phyloP scores from a whole-genome alignment of 2,329 filamentous ascomycete genomes.

The Laburnicola sp. region DNA sequence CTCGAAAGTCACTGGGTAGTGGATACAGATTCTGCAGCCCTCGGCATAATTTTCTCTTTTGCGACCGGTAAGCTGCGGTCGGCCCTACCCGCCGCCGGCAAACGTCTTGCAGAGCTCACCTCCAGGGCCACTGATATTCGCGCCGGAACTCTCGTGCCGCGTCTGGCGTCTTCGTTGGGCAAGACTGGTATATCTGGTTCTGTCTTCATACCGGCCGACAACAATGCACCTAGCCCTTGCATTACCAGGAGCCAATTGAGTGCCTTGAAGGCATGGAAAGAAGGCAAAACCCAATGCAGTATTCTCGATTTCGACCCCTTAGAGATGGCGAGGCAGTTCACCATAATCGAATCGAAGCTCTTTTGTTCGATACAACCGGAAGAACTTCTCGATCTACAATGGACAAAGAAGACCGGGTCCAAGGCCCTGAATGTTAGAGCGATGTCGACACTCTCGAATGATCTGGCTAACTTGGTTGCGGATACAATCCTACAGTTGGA shows the following conservation, averaged over 20 bases:
- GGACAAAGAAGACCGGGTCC: conserved; percentile 83
- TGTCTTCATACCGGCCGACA: conserved; percentile 70
- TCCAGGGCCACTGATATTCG: conserved; percentile 75
- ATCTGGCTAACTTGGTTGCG: conserved; percentile 87
- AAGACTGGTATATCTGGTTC: conserved; percentile 79
- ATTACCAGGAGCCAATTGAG: conserved; percentile 77
- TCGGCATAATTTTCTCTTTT: conserved; percentile 77
- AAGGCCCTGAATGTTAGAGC: conserved; percentile 87
- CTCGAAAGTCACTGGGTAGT: conserved; percentile 92
- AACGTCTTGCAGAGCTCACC: conserved; percentile 76
- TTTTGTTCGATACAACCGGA: conserved; percentile 92
- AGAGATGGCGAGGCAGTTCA: conserved; percentile 89
- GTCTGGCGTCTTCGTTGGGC: conserved; percentile 80
- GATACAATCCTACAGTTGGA: conserved; percentile 86
- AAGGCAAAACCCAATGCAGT: conserved; percentile 68
- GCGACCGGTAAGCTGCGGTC: conserved; percentile 70
- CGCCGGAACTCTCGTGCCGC: conserved; percentile 73
- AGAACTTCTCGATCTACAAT: conserved; percentile 87
- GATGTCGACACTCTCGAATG: conserved; percentile 90
- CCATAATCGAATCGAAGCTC: conserved; percentile 85
- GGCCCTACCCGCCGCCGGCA: conserved; percentile 74
- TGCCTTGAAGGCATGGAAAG: conserved; percentile 72
- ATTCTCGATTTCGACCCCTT: conserved; percentile 90
- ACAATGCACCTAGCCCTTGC: conserved; percentile 68
- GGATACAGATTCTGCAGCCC: conserved; percentile 74